Conservation (phyloP, 192 early-diverging fungal genomes). For the Gonapodya sp. region DNA sequence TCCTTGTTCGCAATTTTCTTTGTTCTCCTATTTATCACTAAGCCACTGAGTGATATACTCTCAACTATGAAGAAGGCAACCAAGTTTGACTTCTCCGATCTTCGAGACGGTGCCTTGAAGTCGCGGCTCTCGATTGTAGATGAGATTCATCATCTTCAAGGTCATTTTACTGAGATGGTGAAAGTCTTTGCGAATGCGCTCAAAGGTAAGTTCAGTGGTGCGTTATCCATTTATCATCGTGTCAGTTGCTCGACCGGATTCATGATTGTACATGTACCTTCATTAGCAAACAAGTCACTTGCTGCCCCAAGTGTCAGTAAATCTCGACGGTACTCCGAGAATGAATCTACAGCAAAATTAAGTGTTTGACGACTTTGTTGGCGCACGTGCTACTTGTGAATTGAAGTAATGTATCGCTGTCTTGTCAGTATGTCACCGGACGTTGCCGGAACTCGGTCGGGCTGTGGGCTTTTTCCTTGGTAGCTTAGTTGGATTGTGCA, state of each 20-base stretch:
- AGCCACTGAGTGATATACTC: background rate
- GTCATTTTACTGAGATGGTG: background rate
- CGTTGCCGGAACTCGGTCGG: no score
- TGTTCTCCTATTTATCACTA: background rate
- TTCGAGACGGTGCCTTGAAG: background rate
- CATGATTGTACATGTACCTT: background rate
- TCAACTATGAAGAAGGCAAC: background rate
- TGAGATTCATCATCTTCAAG: background rate
- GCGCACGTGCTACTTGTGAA: no score
- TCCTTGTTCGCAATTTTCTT: background rate
- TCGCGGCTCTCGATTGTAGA: background rate
- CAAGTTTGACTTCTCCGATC: constrained; percentile 1
- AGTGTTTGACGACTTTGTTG: no score
- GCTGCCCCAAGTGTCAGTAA: no score
- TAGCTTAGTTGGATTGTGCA: no score
- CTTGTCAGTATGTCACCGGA: no score
- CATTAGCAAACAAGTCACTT: background rate
- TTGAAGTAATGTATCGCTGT: no score
- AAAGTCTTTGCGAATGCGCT: background rate
- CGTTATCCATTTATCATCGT: background rate
- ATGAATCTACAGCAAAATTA: no score
- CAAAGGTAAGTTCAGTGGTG: background rate
- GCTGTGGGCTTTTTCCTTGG: no score
- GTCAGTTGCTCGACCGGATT: background rate
- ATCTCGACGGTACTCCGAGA: no score